A percentile compares a stretch with the other conserved stretches of the same genome.
Evolutionary conservation across 1,139 yeast genomes (phyloP).

Genomic region (Blastobotrys proliferans): DNA sequence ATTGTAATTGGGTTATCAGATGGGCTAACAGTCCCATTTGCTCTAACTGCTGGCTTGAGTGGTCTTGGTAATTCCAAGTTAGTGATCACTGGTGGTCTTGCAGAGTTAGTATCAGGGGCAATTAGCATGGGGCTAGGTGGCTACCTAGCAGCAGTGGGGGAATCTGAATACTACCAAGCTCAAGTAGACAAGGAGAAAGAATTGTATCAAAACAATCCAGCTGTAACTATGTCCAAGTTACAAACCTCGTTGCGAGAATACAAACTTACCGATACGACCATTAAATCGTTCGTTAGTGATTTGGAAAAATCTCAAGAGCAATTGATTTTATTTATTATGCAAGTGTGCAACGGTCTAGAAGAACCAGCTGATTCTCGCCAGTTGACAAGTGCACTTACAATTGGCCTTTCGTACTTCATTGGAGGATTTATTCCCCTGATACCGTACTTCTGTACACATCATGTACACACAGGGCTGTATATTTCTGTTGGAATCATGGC

Average conservation of each 20-base stretch:
- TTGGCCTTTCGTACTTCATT: constrained; percentile 67
- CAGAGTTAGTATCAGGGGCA: constrained; percentile 80
- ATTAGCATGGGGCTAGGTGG: constrained; percentile 86
- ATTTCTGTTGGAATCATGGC: constrained; percentile 78
- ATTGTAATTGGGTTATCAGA: constrained; percentile 75
- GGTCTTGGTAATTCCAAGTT: constrained; percentile 68
- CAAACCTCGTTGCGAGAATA: constrained; percentile 64
- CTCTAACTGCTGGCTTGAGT: constrained; percentile 76
- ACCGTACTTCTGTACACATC: constrained; percentile 68
- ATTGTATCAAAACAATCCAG: constrained; percentile 53
- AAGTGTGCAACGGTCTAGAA: constrained; percentile 71
- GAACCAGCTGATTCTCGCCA: constrained; percentile 80
- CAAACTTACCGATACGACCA: constrained; percentile 64
- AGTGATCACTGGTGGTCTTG: constrained; percentile 82
- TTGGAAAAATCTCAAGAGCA: constrained; percentile 56
- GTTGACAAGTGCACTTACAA: constrained; percentile 69
- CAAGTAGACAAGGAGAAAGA: constrained; percentile 64
- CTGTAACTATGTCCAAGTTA: constrained; percentile 49
- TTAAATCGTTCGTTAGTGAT: constrained; percentile 56
- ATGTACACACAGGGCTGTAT: constrained; percentile 70
- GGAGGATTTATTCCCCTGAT: constrained; percentile 80
- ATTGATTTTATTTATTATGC: constrained; percentile 67
- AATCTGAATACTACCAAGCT: constrained; percentile 45
- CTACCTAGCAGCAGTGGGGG: constrained; percentile 75
- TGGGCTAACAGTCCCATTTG: constrained; percentile 82